Conservation (phyloP, 2,329 filamentous ascomycete species). For the Phyllosticta citribraziliensis region DNA sequence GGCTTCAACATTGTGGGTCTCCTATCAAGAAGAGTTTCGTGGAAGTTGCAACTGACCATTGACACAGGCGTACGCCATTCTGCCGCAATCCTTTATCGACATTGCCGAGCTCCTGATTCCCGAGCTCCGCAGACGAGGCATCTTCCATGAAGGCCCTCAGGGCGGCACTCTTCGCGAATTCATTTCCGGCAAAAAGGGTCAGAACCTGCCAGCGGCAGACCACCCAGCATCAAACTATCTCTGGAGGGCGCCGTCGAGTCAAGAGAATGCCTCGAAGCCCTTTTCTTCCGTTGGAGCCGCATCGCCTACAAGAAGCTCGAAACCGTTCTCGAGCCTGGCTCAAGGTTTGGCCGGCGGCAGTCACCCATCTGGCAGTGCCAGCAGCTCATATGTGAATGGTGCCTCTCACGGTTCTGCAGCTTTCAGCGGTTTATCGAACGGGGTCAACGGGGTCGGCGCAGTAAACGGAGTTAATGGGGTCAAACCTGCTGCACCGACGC, state of each 20-base stretch:
- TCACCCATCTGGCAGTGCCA: neutral
- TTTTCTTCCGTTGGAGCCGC: neutral
- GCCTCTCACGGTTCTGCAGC: neutral
- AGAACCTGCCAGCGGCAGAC: constrained; percentile 40
- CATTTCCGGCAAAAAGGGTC: constrained; percentile 43
- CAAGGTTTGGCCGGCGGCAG: neutral
- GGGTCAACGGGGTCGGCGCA: neutral
- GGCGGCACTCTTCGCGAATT: constrained; percentile 54
- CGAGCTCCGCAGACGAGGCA: constrained; percentile 49
- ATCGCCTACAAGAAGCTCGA: neutral
- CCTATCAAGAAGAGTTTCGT: neutral
- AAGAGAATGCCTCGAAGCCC: constrained; percentile 7
- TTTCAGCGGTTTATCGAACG: neutral
- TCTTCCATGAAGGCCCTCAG: constrained; percentile 46
- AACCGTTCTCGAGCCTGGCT: neutral
- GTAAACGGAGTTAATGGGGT: neutral
- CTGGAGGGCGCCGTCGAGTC: constrained; percentile 25
- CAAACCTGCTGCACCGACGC: neutral
- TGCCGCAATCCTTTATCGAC: constrained; percentile 58
- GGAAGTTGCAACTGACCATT: neutral
- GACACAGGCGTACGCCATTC: constrained; percentile 49
- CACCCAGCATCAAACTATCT: constrained; percentile 44
- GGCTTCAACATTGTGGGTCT: constrained; percentile 60
- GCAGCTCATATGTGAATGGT: neutral
- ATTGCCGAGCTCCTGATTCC: constrained; percentile 52